These are phyloP conservation scores for Chondrus crispus DNA, from an alignment of 23 red algal species.

Conservation along the genomic window DNA sequence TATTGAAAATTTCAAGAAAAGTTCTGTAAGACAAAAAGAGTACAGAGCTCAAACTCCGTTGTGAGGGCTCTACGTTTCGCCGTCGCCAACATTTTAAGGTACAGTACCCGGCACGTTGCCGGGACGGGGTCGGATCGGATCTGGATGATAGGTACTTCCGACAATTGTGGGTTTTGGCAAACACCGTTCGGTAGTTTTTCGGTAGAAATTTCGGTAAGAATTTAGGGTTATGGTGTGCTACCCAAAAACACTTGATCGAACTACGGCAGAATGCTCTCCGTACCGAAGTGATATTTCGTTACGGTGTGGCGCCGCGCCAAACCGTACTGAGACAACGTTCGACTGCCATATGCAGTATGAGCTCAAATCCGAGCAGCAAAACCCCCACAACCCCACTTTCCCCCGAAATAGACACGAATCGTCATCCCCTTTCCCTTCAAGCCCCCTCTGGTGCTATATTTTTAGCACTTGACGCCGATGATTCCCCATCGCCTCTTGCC, in stretches of 20 bases:
- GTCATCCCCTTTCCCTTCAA: neutral
- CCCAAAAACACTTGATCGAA: neutral
- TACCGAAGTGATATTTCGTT: neutral
- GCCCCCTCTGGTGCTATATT: neutral
- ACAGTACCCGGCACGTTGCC: too few relatives aligned
- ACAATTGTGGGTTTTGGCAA: neutral
- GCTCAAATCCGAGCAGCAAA: neutral
- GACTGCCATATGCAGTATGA: too few relatives aligned
- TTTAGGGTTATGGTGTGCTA: neutral
- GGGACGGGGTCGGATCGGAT: too few relatives aligned
- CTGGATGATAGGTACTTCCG: too few relatives aligned
- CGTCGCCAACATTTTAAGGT: too few relatives aligned
- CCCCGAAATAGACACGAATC: neutral
- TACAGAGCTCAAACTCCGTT: too few relatives aligned
- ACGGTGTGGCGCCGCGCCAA: too few relatives aligned
- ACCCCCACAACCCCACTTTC: neutral
- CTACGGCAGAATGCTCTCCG: neutral
- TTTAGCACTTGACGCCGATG: neutral
- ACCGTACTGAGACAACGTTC: too few relatives aligned
- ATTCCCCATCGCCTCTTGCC: neutral
- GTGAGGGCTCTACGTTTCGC: too few relatives aligned
- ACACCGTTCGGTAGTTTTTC: neutral
- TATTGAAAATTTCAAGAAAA: too few relatives aligned
- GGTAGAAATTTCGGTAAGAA: neutral
- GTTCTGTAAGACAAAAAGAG: too few relatives aligned